Evolutionary conservation across 495 filamentous ascomycete genomes (phyloP), one percentile per base, ranked within the genome.

Genomic region (Chaetomium tenue): DNA sequence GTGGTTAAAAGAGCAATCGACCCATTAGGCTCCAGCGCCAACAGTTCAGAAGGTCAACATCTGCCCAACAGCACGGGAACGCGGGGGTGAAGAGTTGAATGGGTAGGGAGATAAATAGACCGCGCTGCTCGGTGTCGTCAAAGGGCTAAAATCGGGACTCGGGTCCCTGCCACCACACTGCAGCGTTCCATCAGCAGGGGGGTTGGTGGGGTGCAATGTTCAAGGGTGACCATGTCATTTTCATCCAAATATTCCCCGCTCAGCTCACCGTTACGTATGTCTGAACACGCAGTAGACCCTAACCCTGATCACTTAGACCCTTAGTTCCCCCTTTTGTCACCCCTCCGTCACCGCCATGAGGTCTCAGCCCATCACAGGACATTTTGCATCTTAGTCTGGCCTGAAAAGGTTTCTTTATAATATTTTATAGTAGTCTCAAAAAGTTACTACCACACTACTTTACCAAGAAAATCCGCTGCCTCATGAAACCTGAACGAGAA

Each of bases 121-220:
- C 42, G 44, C 44, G 44, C 44, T 22, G 42, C 23, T 51, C 48
- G 48, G 20, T 51, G 48, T 51, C 48, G 48, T 51, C 22, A 16
- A 51, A 51, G 48, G 48, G 48, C 15, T 26, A 51, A 51, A 51
- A 26, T 51, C 22, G 48, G 25, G 48, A 23, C 48, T 13, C 11
- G 48, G 48, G 8, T 9, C 48, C 48, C 22, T 51, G 48, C 16
- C 22, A 51, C 9, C 4, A n/a, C 44, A 44, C 13, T 44, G 33
- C 16, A 44, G 44, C 18, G n/a, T 18, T 20, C 44, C 44, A 44
- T 44, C 33, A 37, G 33, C 33, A 37, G 33, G 33, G 33, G 33
- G 33, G 5, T 37, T 37, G 33, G 33, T 37, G 33, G 33, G 33
- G 33, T 37, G 33, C 33, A 5, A 37, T 37, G 33, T 37, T 37